Percentiles rank a stretch among this genome's conserved stretches.
Evolutionary conservation across 768 basidiomycete species (phyloP).

Genomic region (Tricholoma furcatifolium): DNA sequence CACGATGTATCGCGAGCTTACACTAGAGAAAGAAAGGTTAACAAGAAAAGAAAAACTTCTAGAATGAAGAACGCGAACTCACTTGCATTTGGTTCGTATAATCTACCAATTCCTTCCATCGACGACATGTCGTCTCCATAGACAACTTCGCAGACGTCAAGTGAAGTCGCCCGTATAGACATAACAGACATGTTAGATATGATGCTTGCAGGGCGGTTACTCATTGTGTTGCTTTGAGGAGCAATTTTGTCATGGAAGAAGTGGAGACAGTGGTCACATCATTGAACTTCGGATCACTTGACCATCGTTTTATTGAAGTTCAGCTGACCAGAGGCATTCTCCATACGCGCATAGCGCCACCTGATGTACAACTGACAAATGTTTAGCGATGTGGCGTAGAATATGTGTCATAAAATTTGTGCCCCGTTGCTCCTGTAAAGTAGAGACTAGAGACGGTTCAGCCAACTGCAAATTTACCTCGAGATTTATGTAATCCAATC

Average conservation of each 20-base stretch:
- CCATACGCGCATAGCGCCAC: no score
- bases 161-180: constrained; percentile 53
- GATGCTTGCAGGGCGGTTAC: constrained; percentile 9
- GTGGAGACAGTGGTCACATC: neutral
- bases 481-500: no score
- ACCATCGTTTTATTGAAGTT: neutral
- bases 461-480: no score
- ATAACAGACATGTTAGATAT: constrained; percentile 33
- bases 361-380: no score
- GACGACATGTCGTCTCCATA: constrained; percentile 58
- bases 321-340: no score
- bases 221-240: neutral
- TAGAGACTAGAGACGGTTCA: no score
- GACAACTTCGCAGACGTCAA: constrained; percentile 70
- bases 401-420: no score
- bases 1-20: constrained; percentile 27
- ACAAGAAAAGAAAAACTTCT: constrained; percentile 4
- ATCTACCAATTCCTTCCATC: constrained; percentile 52
- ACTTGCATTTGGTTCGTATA: constrained; percentile 75
- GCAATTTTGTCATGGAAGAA: neutral
- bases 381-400: no score
- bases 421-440: no score
- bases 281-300: constrained; percentile 5
- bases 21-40: constrained; percentile 30
- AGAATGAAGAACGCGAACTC: constrained; percentile 21